A percentile compares a stretch with the other conserved stretches of the same genome.
Evolutionary conservation across 345 rosid species (phyloP).

Genomic region (Pelargonium nanum): DNA sequence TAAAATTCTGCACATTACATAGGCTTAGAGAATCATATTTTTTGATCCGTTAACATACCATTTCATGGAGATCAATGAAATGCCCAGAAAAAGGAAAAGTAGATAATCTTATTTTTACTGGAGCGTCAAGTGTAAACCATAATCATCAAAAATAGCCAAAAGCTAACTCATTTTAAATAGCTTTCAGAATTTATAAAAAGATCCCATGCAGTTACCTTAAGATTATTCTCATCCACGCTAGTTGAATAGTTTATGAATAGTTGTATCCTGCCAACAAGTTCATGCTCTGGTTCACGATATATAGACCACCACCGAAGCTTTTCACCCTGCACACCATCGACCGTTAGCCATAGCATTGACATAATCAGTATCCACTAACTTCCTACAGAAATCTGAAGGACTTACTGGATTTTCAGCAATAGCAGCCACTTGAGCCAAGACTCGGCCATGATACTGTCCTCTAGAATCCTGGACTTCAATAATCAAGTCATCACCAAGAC

Average conservation of each 20-base stretch:
- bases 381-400: background rate
- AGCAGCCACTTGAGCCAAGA: slow-evolving; percentile 73
- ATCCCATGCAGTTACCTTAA: slow-evolving; percentile 41
- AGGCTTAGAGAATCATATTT: too few relatives aligned
- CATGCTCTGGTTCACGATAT: slow-evolving; percentile 88
- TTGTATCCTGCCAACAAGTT: slow-evolving; percentile 77
- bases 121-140: too few relatives aligned
- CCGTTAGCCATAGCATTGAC: slow-evolving; percentile 9
- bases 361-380: background rate
- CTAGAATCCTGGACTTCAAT: slow-evolving; percentile 80
- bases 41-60: background rate
- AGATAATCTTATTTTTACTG: too few relatives aligned
- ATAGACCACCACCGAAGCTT: slow-evolving; percentile 94
- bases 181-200: background rate
- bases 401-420: slow-evolving; percentile 11
- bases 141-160: too few relatives aligned
- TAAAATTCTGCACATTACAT: too few relatives aligned
- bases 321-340: slow-evolving; percentile 49
- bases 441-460: slow-evolving; percentile 82
- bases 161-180: background rate
- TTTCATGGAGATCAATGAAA: background rate
- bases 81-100: too few relatives aligned
- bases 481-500: slow-evolving; percentile 83
- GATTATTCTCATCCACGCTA: slow-evolving; percentile 56
- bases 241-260: slow-evolving; percentile 71